Evolutionary conservation across 2,329 filamentous ascomycete genomes (phyloP).

Genomic region (Thielaviopsis cerberus): DNA sequence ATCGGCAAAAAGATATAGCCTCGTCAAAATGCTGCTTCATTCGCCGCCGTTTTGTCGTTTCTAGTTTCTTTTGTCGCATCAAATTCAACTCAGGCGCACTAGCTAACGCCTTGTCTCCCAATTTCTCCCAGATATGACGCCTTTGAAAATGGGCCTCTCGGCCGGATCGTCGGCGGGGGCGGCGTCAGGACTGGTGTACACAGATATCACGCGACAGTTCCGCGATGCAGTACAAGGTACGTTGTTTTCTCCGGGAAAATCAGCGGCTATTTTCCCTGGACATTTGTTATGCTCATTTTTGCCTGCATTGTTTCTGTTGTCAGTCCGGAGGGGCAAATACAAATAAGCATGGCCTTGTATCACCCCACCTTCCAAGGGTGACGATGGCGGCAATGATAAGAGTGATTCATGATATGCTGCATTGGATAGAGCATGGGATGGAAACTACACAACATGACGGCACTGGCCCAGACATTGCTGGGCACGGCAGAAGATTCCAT

Average conservation of each 20-base stretch:
- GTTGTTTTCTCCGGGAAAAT: not conserved
- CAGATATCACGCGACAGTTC: constrained; percentile 9
- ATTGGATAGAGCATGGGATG: not conserved
- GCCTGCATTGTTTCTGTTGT: not conserved
- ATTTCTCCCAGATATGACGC: not conserved
- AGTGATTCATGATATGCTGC: not conserved
- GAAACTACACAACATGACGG: not conserved
- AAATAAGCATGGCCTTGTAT: not conserved
- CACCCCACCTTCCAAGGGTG: not conserved
- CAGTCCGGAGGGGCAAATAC: not conserved
- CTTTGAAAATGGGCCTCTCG: not conserved
- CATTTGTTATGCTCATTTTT: not conserved
- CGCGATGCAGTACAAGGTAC: constrained; percentile 7
- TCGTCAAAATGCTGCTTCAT: not conserved
- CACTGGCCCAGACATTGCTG: not conserved
- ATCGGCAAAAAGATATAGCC: not conserved
- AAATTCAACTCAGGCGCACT: not conserved
- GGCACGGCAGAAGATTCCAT: not conserved
- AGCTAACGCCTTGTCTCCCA: not conserved
- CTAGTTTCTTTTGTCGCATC: not conserved
- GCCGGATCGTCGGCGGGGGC: not conserved
- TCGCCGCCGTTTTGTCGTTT: not conserved
- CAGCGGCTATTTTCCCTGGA: not conserved
- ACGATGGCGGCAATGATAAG: not conserved
- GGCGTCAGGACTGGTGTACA: constrained; percentile 8